A percentile compares a stretch with the other conserved stretches of the same genome.
Conservation (phyloP, 371 early-diverging fungal species). For the Lichtheimia corymbifera region DNA sequence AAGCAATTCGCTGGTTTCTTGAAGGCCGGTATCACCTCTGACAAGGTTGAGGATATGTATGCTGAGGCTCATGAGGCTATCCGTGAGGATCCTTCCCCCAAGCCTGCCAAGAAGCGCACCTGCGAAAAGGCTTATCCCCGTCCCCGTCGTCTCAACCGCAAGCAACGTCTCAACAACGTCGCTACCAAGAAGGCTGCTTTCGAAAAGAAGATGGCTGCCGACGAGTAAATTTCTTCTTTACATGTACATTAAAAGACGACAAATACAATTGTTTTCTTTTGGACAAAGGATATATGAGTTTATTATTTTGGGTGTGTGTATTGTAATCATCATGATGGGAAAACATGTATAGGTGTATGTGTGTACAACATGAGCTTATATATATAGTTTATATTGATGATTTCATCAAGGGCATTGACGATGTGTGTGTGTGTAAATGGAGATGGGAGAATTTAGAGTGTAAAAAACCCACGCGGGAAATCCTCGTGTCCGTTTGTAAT, state of each 20-base stretch:
- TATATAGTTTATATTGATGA: too few species aligned
- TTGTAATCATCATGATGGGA: too few species aligned
- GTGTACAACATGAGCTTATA: too few species aligned
- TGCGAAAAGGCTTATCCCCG: conserved; percentile 57
- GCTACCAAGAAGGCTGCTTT: conserved; percentile 90
- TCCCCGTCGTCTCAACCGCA: conserved; percentile 78
- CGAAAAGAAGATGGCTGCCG: conserved; percentile 36
- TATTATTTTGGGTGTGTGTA: too few species aligned
- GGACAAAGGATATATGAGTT: too few species aligned
- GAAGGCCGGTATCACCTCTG: conserved; percentile 89
- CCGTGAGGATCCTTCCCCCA: conserved; percentile 84
- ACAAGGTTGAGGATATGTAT: conserved; percentile 96
- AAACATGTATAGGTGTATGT: too few species aligned
- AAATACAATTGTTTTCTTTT: too few species aligned
- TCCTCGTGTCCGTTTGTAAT: too few species aligned
- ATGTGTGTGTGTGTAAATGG: too few species aligned
- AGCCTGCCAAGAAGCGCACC: conserved; percentile 69
- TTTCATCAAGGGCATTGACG: too few species aligned
- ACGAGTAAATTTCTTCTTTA: background rate
- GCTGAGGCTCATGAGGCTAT: conserved; percentile 92
- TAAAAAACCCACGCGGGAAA: too few species aligned
- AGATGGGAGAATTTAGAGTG: too few species aligned
- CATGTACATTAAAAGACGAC: background rate
- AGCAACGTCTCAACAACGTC: conserved; percentile 88
- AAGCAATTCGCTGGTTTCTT: conserved; percentile 97